A percentile compares a stretch with the other conserved stretches of the same genome.
phyloP scores from a whole-genome alignment of 1,139 yeast genomes.

The Saccharomyces hybrid region DNA sequence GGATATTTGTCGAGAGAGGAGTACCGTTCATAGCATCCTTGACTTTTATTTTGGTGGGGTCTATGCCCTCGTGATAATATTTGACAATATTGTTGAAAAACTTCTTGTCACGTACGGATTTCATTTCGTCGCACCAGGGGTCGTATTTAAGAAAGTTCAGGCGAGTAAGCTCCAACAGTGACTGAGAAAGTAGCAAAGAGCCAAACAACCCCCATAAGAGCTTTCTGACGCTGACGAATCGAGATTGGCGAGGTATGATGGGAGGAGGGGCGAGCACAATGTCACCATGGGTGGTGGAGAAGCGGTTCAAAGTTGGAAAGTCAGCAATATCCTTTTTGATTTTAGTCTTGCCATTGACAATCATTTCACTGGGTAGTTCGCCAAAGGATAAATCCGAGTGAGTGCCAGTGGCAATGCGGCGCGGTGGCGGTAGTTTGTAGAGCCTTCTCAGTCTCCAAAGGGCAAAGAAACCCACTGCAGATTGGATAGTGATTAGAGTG shows the following conservation, averaged over 20 bases:
- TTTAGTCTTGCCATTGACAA: constrained; percentile 9
- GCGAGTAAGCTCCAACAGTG: constrained; percentile 42
- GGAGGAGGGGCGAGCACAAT: constrained; percentile 17
- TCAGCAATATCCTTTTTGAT: constrained; percentile 27
- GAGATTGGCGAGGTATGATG: constrained; percentile 17
- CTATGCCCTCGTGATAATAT: constrained; percentile 32
- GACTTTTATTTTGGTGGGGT: constrained; percentile 29
- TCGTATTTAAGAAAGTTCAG: constrained; percentile 45
- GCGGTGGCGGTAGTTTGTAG: constrained; percentile 1
- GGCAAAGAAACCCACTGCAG: constrained; percentile 37
- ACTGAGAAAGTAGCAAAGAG: constrained; percentile 26
- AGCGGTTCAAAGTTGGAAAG: constrained; percentile 31
- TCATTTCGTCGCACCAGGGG: constrained; percentile 61
- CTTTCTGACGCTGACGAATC: background rate
- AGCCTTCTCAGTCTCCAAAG: constrained; percentile 22
- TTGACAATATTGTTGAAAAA: constrained; percentile 31
- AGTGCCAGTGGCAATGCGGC: background rate
- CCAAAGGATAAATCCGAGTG: background rate
- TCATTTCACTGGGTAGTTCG: background rate
- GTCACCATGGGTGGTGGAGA: constrained; percentile 19
- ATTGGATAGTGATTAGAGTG: constrained; percentile 43
- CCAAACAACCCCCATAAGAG: constrained; percentile 20
- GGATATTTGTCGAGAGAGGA: constrained; percentile 24
- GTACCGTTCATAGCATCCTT: constrained; percentile 29
- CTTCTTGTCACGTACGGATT: constrained; percentile 31